These are phyloP conservation scores for Mycena capillaripes DNA, from an alignment of 768 basidiomycete species.

Conservation along the genomic window DNA sequence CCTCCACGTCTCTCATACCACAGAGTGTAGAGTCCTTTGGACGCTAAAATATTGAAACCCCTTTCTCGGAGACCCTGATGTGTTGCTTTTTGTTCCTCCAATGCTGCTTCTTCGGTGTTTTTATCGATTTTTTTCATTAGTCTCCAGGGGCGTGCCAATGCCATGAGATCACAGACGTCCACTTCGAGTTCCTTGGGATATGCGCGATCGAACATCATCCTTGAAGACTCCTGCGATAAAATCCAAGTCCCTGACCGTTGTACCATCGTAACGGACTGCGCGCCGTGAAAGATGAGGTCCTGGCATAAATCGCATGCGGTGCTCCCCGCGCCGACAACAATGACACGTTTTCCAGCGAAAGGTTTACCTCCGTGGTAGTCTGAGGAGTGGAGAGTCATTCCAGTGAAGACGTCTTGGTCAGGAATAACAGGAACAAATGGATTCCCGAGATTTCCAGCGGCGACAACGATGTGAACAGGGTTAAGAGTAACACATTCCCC, in stretches of 20 bases:
- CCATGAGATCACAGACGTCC: constrained; percentile 42
- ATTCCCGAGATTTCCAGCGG: constrained; percentile 52
- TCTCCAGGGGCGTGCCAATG: constrained; percentile 23
- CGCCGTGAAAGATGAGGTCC: constrained; percentile 50
- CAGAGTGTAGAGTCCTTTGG: constrained; percentile 1
- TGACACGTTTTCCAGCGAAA: constrained; percentile 51
- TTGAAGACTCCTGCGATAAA: constrained; percentile 23
- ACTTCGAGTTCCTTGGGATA: constrained; percentile 40
- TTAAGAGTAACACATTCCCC: constrained; percentile 47
- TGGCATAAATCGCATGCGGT: constrained; percentile 55
- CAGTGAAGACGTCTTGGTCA: constrained; percentile 45
- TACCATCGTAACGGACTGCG: constrained; percentile 55
- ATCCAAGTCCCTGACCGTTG: constrained; percentile 58
- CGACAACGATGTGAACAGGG: constrained; percentile 56
- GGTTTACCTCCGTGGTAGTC: constrained; percentile 44
- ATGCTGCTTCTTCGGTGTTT: constrained; percentile 7
- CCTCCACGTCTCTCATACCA: constrained; percentile 26
- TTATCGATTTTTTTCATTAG: constrained; percentile 26
- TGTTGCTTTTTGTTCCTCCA: constrained; percentile 19
- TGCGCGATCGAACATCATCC: constrained; percentile 8
- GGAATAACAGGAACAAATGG: constrained; percentile 49
- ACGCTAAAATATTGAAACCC: constrained; percentile 17
- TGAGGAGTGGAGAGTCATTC: constrained; percentile 49
- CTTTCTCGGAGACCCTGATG: constrained; percentile 29
- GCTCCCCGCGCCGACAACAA: constrained; percentile 60